These are phyloP conservation scores for Rubia tinctorum DNA, from an alignment of 305 asterid species.

Conservation along the genomic window DNA sequence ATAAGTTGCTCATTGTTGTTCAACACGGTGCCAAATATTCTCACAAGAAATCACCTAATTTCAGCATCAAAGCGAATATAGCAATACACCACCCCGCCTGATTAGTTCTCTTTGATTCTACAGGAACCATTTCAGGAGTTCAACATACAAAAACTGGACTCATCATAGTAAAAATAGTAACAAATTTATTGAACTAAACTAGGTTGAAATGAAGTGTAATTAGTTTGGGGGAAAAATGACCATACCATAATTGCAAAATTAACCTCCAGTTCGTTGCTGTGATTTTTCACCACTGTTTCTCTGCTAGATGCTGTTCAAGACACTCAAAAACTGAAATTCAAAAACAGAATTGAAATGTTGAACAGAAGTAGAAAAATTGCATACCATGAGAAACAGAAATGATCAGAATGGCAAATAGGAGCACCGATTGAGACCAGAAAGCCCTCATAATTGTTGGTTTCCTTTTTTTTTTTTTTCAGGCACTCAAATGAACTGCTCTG, in stretches of 20 bases:
- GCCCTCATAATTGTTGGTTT: slow-evolving; percentile 22
- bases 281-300: slow-evolving; percentile 24
- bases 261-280: slow-evolving; percentile 9
- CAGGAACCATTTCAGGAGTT: too few species aligned
- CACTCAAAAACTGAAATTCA: background rate
- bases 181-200: too few species aligned
- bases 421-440: slow-evolving; percentile 20
- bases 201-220: too few species aligned
- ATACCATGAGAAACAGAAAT: slow-evolving; percentile 39
- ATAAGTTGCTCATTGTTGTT: too few species aligned
- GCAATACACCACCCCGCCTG: too few species aligned
- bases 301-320: slow-evolving; percentile 35
- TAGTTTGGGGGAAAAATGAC: background rate
- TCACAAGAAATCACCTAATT: too few species aligned
- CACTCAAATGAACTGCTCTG: background rate
- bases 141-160: background rate
- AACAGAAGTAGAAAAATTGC: background rate
- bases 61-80: too few species aligned
- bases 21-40: too few species aligned
- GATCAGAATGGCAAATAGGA: slow-evolving; percentile 30
- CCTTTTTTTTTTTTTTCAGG: background rate
- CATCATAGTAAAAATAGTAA: too few species aligned
- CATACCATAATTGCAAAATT: background rate
- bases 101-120: too few species aligned
- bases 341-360: background rate